phyloP scores from a whole-genome alignment of 768 basidiomycete species.

The Tubosaeta sp. region DNA sequence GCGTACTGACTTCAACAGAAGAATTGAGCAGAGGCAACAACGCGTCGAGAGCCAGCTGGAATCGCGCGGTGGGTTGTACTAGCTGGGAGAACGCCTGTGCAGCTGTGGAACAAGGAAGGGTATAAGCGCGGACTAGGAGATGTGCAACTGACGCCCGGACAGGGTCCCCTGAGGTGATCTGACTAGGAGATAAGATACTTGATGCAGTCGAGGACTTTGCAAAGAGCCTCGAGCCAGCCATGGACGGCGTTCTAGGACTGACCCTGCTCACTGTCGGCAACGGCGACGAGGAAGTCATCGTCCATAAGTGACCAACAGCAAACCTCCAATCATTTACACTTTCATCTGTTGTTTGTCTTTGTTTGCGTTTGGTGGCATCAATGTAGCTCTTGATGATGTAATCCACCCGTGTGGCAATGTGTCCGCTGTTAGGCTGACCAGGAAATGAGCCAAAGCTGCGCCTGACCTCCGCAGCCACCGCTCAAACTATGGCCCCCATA shows the following conservation, averaged over 20 bases:
- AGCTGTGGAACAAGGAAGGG: slow-evolving; percentile 72
- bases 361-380: slow-evolving; percentile 22
- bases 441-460: too few relatives aligned
- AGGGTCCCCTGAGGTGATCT: slow-evolving; percentile 36
- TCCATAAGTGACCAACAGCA: slow-evolving; percentile 21
- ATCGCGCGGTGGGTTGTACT: slow-evolving; percentile 70
- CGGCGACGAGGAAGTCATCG: slow-evolving; percentile 32
- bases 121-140: slow-evolving; percentile 60
- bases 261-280: slow-evolving; percentile 30
- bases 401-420: neutral
- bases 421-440: neutral
- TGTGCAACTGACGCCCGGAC: slow-evolving; percentile 63
- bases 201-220: slow-evolving; percentile 30
- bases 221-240: slow-evolving; percentile 33
- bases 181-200: slow-evolving; percentile 31
- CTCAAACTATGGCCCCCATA: slow-evolving; percentile 9
- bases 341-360: slow-evolving; percentile 12
- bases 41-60: slow-evolving; percentile 81
- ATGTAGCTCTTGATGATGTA: slow-evolving; percentile 1
- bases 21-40: slow-evolving; percentile 66
- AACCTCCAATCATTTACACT: neutral
- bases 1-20: slow-evolving; percentile 49
- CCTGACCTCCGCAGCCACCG: neutral
- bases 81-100: slow-evolving; percentile 72
- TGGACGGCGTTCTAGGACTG: slow-evolving; percentile 17